phyloP scores from a whole-genome alignment of 1,139 yeast genomes.

The Saccharomycopsis hybrid region DNA sequence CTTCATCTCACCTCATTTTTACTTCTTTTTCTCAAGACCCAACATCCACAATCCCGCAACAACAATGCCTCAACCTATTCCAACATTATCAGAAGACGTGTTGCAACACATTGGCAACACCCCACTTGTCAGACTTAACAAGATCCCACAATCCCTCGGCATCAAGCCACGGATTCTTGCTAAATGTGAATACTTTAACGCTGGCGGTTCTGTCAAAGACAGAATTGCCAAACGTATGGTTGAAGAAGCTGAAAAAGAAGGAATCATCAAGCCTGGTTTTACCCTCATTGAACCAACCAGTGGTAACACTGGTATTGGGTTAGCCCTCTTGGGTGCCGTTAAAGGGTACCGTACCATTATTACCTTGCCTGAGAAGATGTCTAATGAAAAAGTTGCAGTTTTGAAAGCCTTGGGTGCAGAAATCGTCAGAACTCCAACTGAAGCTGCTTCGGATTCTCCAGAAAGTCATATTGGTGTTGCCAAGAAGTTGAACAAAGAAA shows the following conservation, averaged over 20 bases:
- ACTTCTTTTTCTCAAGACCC: no score
- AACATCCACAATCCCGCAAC: no score
- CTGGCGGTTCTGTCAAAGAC: slow-evolving; percentile 96
- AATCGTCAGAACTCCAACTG: slow-evolving; percentile 86
- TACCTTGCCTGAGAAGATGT: slow-evolving; percentile 89
- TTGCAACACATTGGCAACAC: slow-evolving; percentile 78
- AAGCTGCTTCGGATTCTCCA: slow-evolving; percentile 91
- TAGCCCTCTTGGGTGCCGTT: slow-evolving; percentile 82
- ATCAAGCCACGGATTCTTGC: slow-evolving; percentile 80
- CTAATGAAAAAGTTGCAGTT: slow-evolving; percentile 84
- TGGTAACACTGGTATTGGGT: slow-evolving; percentile 85
- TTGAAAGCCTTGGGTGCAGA: slow-evolving; percentile 88
- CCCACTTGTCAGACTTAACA: slow-evolving; percentile 68
- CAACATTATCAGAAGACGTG: slow-evolving; percentile 22
- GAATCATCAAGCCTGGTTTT: slow-evolving; percentile 77
- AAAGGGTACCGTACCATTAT: slow-evolving; percentile 84
- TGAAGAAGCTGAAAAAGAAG: slow-evolving; percentile 74
- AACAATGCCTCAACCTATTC: slow-evolving; percentile 12
- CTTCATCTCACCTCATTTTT: no score
- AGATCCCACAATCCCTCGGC: slow-evolving; percentile 71
- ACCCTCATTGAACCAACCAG: slow-evolving; percentile 87
- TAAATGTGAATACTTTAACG: slow-evolving; percentile 78
- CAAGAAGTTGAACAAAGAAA: slow-evolving; percentile 70
- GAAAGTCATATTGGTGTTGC: slow-evolving; percentile 92
- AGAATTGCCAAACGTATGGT: slow-evolving; percentile 87